Conservation (phyloP, 2,329 filamentous ascomycete genomes). For the Colletotrichum euphorbiae region DNA sequence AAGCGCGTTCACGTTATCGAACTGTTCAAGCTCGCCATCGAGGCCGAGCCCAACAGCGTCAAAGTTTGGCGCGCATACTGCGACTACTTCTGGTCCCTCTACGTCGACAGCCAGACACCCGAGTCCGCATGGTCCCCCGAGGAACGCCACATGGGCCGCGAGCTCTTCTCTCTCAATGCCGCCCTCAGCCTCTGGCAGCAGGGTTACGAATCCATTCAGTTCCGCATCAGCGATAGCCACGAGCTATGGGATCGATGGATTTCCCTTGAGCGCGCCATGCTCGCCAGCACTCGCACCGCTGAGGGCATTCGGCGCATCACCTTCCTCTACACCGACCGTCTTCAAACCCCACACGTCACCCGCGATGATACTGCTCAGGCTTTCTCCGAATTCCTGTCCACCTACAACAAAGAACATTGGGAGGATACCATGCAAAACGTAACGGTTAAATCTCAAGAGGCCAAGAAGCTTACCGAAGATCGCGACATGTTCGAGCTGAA, state of each 20-base stretch:
- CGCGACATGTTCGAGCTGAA: conserved; percentile 77
- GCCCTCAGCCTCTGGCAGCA: conserved; percentile 78
- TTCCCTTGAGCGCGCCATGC: conserved; percentile 75
- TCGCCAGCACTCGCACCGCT: conserved; percentile 66
- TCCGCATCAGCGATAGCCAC: conserved; percentile 81
- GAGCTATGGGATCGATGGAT: conserved; percentile 84
- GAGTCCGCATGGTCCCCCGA: conserved; percentile 72
- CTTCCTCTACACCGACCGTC: conserved; percentile 75
- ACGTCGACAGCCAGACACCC: conserved; percentile 70
- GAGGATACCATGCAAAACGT: conserved; percentile 79
- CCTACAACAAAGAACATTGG: conserved; percentile 77
- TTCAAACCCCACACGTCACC: conserved; percentile 77
- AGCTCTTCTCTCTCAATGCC: conserved; percentile 76
- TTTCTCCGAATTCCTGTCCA: conserved; percentile 80
- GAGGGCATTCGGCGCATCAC: conserved; percentile 73
- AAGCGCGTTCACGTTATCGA: conserved; percentile 78
- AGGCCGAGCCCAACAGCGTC: conserved; percentile 78
- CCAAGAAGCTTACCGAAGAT: conserved; percentile 71
- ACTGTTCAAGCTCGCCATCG: conserved; percentile 75
- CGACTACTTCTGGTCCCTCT: conserved; percentile 80
- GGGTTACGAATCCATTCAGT: conserved; percentile 77
- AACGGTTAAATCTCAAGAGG: conserved; percentile 70
- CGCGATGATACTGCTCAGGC: conserved; percentile 81
- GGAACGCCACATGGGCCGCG: conserved; percentile 75
- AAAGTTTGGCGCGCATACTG: conserved; percentile 83